Evolutionary conservation across 257 asterid species (phyloP), one percentile per base, ranked within the genome.

Genomic region (Rehmannia glutinosa): DNA sequence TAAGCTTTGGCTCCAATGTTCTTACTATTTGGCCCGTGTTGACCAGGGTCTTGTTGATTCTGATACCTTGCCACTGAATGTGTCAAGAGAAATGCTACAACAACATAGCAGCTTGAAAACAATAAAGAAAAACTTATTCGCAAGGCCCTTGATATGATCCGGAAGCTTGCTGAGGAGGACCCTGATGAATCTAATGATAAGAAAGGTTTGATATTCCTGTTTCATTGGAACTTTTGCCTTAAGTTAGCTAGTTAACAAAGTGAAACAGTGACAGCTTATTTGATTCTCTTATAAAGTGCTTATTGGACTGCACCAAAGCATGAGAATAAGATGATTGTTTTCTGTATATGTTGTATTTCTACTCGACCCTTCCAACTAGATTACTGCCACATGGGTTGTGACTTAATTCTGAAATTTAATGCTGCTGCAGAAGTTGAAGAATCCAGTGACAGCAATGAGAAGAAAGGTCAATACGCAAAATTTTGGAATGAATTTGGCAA

Each of bases 31-130:
- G 13, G 54, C 43, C 15, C 51, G 28, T 75, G 49, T 11, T 68
- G 64, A 43, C 63, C 82, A 93, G 97, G 99, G 99, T 72, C 96
- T 93, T 60, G 97, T 90, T 76, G 99, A 93, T 86, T 93, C 99
- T 8, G 99, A 93, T 78, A 86, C 97, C 47, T 72, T 93, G 74
- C 99, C 99, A 4, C 91, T 93, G 36, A 93, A 93, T 63, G 99
- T 93, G 28, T 93, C 97, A 6, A 77, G 97, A 85, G 99, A 93
- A 81, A 92, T 92, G 98, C 91, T 93, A 36, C 99, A 93, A 75
- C 96, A 90, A 51, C 99, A 93, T 52, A 86, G 87, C 85, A 90
- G 97, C 85, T 85, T 93, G 86, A 93, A 81, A 77, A 93, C 97
- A 6, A 93, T 94, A 24, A 94, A 94, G 83, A 94, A 90, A 94